Evolutionary conservation across 2,329 filamentous ascomycete species (phyloP), one percentile per base, ranked within the genome.

Genomic region (Penicillium sp.): DNA sequence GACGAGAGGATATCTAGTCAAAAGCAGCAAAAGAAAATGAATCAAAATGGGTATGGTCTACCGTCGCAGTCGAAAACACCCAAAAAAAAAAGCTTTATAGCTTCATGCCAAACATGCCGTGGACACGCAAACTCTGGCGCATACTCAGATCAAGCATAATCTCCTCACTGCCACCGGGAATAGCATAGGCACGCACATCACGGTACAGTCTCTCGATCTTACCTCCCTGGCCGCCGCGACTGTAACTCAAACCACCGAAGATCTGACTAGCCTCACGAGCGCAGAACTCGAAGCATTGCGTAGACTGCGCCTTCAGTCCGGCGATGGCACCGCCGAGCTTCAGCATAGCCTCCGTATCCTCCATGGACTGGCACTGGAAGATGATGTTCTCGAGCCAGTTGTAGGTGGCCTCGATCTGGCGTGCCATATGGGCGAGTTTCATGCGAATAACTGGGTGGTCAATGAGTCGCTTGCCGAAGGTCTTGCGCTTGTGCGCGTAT

Each of bases 61-160:
- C 46, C 42, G 21, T 15, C 34, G 35, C 18, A 46, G 37, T 35
- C 46, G 48, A 60, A 54, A 55, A 46, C 38, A 38, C 16, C 6
- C 34, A n/a, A 21, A 46, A 47, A 45, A 46, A 47, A 45, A 27
- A 52, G 21, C 15, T 51, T 18, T 53, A 59, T 47, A 99, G 72
- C 83, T 97, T 99, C 93, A 97, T 97, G 10, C 94, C 94, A 73
- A 96, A 80, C 59, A 87, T 86, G 82, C 97, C 87, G 65, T 91
- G 90, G 52, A 99, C 94, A 73, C 85, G 86, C 80, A 96, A 73
- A 60, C 87, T 89, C 81, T 97, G 92, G 65, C 93, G 83, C 74
- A 99, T 96, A 77, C 90, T 96, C 69, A 99, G 76, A 74, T 99
- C 94, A 63, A 97, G 79, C 94, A 99, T 99, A 63, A 99, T 99